Evolutionary conservation across 225 moss, liverwort and hornwort species (phyloP).

Genomic region (Bryum argenteum): DNA sequence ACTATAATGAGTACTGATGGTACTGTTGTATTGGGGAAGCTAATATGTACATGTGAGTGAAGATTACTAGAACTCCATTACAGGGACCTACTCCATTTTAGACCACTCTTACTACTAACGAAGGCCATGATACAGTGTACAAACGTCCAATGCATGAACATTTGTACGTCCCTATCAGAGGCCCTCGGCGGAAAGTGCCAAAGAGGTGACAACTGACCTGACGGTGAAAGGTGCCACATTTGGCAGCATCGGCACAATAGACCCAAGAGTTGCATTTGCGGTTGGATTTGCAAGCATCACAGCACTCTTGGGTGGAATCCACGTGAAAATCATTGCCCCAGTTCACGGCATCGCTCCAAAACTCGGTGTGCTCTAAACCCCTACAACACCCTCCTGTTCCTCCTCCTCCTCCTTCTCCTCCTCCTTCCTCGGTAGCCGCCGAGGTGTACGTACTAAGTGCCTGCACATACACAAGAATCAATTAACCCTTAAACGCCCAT

Average conservation of each 20-base stretch:
- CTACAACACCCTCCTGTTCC: constrained; percentile 51
- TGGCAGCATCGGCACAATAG: constrained; percentile 57
- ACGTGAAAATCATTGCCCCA: constrained; percentile 64
- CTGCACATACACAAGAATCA: background rate
- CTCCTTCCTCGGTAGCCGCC: background rate
- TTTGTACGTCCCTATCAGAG: too few species aligned
- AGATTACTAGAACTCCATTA: too few species aligned
- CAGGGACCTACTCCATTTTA: too few species aligned
- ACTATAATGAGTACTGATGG: too few species aligned
- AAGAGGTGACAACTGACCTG: constrained; percentile 43
- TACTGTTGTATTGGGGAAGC: too few species aligned
- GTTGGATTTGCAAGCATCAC: constrained; percentile 63
- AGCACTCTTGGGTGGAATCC: constrained; percentile 67
- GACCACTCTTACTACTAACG: too few species aligned
- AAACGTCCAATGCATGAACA: too few species aligned
- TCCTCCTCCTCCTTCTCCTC: constrained; percentile 20
- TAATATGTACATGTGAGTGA: too few species aligned
- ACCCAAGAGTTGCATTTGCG: constrained; percentile 93
- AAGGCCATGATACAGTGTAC: too few species aligned
- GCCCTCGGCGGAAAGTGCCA: too few species aligned
- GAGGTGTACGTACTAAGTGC: too few species aligned
- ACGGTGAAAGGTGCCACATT: constrained; percentile 55
- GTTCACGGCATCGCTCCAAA: constrained; percentile 76
- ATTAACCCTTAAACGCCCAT: too few species aligned
- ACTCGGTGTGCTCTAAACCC: constrained; percentile 74